Percentiles rank a stretch among this genome's conserved stretches.
phyloP scores from a whole-genome alignment of 2,329 filamentous ascomycete species.

The Aspergillus flavus region DNA sequence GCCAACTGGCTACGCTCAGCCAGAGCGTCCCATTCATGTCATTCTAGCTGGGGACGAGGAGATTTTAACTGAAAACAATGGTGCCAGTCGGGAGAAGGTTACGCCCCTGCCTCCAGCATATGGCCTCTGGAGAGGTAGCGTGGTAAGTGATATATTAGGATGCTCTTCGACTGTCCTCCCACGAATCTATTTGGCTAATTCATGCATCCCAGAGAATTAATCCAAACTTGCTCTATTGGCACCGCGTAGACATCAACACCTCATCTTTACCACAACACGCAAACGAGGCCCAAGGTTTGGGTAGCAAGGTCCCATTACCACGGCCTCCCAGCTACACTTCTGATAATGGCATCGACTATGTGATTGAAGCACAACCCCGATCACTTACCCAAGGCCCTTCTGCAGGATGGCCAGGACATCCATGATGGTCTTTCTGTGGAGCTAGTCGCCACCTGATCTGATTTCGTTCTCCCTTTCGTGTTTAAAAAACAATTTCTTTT shows the following conservation, averaged over 20 bases:
- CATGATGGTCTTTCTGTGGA: background rate
- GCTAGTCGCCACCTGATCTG: background rate
- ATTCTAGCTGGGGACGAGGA: slow-evolving; percentile 76
- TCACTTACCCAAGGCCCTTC: slow-evolving; percentile 51
- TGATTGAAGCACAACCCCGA: slow-evolving; percentile 67
- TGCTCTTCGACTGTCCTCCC: background rate
- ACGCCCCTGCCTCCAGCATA: slow-evolving; percentile 75
- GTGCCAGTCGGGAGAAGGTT: slow-evolving; percentile 56
- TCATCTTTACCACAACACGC: background rate
- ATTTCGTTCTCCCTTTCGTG: background rate
- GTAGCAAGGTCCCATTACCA: slow-evolving; percentile 33
- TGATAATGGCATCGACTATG: slow-evolving; percentile 73
- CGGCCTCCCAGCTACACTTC: slow-evolving; percentile 76
- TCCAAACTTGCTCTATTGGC: slow-evolving; percentile 80
- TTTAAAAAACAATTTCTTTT: background rate
- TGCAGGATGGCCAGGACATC: slow-evolving; percentile 9
- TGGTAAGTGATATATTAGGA: slow-evolving; percentile 61
- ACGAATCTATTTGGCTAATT: slow-evolving; percentile 6
- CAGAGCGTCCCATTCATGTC: slow-evolving; percentile 73
- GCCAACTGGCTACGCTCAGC: slow-evolving; percentile 68
- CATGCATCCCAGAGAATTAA: slow-evolving; percentile 64
- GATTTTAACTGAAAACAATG: slow-evolving; percentile 50
- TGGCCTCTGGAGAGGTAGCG: slow-evolving; percentile 79
- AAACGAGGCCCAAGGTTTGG: slow-evolving; percentile 12
- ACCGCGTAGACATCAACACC: slow-evolving; percentile 55